A percentile compares a stretch with the other conserved stretches of the same genome.
Evolutionary conservation across 1,284 basidiomycete genomes (phyloP).

Genomic region (Neolentinus lepideus): DNA sequence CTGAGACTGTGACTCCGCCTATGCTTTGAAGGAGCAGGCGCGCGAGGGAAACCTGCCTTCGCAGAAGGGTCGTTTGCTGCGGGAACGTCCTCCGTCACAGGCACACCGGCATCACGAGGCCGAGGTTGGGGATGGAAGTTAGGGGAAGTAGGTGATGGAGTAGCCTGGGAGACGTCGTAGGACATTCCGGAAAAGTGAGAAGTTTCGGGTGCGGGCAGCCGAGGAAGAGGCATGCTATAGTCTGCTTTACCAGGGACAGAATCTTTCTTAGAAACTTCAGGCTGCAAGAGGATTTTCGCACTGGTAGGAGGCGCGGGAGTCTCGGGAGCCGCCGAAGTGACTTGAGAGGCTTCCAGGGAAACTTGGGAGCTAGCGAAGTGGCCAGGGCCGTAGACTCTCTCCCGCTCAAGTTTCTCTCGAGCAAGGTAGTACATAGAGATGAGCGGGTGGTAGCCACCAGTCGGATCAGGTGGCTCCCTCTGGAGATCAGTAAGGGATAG

Average conservation of each 20-base stretch:
- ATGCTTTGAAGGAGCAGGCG: constrained; percentile 62
- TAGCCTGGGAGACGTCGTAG: constrained; percentile 49
- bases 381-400: constrained; percentile 87
- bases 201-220: constrained; percentile 74
- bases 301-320: constrained; percentile 15
- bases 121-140: constrained; percentile 40
- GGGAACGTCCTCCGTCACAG: constrained; percentile 16
- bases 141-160: constrained; percentile 46
- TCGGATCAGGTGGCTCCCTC: constrained; percentile 71
- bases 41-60: constrained; percentile 38
- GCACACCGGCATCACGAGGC: constrained; percentile 50
- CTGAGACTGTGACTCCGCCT: constrained; percentile 72
- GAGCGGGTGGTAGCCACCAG: constrained; percentile 89
- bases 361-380: constrained; percentile 92
- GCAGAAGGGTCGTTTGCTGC: constrained; percentile 18
- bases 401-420: constrained; percentile 91
- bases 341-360: constrained; percentile 24
- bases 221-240: constrained; percentile 77
- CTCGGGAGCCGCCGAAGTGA: constrained; percentile 15
- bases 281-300: constrained; percentile 20
- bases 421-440: constrained; percentile 97
- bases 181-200: constrained; percentile 74
- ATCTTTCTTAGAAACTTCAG: constrained; percentile 19
- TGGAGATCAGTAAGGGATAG: constrained; percentile 35
- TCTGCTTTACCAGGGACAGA: constrained; percentile 42